Evolutionary conservation across 2,329 filamentous ascomycete species (phyloP), one percentile per base, ranked within the genome.

Genomic region (Keithomyces neogunnii): DNA sequence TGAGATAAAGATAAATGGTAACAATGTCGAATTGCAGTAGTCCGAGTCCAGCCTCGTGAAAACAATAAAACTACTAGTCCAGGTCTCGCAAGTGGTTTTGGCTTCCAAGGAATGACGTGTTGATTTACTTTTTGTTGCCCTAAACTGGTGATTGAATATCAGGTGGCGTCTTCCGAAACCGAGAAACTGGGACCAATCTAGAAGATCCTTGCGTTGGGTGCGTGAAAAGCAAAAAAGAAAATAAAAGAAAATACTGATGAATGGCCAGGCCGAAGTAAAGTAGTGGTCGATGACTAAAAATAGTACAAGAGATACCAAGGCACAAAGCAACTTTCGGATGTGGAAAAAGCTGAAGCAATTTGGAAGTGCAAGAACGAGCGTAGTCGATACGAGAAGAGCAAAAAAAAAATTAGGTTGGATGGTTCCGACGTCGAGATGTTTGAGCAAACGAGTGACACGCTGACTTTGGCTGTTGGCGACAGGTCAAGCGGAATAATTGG

Each of bases 401-500:
- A 19, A 48, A 48, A 48, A 48, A 29, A 30, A 11, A 9, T 44
- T 42, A 10, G 26, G 29, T 44, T 44, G 40, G 19, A 19, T 19
- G 36, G 13, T 39, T 29, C 5, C 31, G 30, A 48, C 32, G 33
- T 28, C 30, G n/a, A 38, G 29, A 29, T 26, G 29, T n/a, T 43
- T 30, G 43, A 10, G 11, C 9, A 51, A 53, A 47, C 30, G 49
- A 53, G 39, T 51, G 52, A 43, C 49, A 53, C 45, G 52, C 49
- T 50, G 32, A 51, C 46, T 39, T 39, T 19, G 19, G 19, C 19
- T 19, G 45, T 26, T 11, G 29, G 35, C 9, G 13, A 30, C 39
- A 32, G 26, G 46, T 49, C 49, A 36, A 47, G 32, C 52, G 49
- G 26, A 30, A 49, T 38, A 26, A 45, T 42, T 9, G 39, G n/a